These are phyloP conservation scores for Nepenthes alata DNA, from an alignment of 179 eudicot species.

Conservation along the genomic window DNA sequence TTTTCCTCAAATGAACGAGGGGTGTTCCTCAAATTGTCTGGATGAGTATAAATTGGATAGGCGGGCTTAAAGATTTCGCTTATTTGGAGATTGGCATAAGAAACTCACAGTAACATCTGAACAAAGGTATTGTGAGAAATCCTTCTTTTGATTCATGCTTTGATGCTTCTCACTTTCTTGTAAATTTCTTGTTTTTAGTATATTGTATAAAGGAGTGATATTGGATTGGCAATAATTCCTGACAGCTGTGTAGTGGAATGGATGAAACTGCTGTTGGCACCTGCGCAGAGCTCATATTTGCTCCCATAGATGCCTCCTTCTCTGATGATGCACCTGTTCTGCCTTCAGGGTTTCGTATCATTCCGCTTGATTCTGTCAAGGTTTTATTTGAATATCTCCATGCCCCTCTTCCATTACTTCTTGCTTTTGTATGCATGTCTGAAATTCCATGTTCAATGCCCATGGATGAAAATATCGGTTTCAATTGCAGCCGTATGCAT, in stretches of 20 bases:
- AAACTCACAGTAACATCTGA: no score
- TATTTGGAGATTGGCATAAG: no score
- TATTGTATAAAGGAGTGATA: not conserved
- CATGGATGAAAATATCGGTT: no score
- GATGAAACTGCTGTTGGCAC: slow-evolving; percentile 88
- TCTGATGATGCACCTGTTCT: slow-evolving; percentile 89
- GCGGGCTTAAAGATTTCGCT: no score
- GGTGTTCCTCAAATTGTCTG: no score
- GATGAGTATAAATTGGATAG: no score
- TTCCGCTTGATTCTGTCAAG: slow-evolving; percentile 67
- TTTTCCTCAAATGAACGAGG: no score
- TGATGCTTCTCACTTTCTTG: not conserved
- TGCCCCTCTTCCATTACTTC: not conserved
- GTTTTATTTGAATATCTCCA: slow-evolving; percentile 10
- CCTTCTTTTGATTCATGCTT: no score
- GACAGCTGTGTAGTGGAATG: slow-evolving; percentile 73
- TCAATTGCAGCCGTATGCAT: no score
- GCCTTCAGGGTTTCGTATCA: slow-evolving; percentile 87
- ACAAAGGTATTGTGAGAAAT: no score
- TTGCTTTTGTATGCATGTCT: no score
- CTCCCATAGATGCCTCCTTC: slow-evolving; percentile 90
- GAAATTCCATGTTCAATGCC: no score
- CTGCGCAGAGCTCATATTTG: slow-evolving; percentile 79
- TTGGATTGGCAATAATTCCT: not conserved
- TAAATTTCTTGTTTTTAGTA: not conserved